Conservation (phyloP, 768 basidiomycete species). For the Agrocybe pediades region DNA sequence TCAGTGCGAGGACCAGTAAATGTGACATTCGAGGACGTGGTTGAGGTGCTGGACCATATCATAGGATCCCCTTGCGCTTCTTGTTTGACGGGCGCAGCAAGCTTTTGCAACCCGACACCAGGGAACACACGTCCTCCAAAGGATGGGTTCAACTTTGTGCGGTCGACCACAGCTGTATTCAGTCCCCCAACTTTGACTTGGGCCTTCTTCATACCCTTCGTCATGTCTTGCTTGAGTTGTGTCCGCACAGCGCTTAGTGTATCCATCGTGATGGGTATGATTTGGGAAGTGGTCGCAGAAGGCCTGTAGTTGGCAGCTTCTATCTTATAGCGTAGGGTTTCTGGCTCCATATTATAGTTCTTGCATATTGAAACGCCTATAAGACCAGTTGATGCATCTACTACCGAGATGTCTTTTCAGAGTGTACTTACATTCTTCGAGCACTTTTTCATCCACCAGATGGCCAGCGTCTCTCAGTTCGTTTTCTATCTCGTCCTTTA, state of each 20-base stretch:
- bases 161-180: conserved; percentile 34
- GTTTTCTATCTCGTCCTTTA: conserved; percentile 26
- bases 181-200: conserved; percentile 28
- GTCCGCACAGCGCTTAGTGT: conserved; percentile 48
- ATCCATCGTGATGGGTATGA: conserved; percentile 47
- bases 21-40: conserved; percentile 22
- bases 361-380: conserved; percentile 66
- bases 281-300: conserved; percentile 35
- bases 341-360: conserved; percentile 55
- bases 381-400: not conserved
- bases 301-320: conserved; percentile 53
- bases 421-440: conserved; percentile 51
- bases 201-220: conserved; percentile 33
- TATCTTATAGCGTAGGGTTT: conserved; percentile 66
- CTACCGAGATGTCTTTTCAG: not conserved
- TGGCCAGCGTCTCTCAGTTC: conserved; percentile 27
- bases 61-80: conserved; percentile 32
- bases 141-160: conserved; percentile 32
- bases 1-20: conserved; percentile 44
- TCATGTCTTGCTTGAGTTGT: conserved; percentile 49
- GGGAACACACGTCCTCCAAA: conserved; percentile 19
- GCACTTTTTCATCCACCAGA: conserved; percentile 40
- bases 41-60: conserved; percentile 18
- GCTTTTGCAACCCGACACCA: conserved; percentile 16
- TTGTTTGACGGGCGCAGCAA: conserved; percentile 32